Conservation (phyloP, 2,329 filamentous ascomycete genomes). For the Scedosporium aurantiacum region DNA sequence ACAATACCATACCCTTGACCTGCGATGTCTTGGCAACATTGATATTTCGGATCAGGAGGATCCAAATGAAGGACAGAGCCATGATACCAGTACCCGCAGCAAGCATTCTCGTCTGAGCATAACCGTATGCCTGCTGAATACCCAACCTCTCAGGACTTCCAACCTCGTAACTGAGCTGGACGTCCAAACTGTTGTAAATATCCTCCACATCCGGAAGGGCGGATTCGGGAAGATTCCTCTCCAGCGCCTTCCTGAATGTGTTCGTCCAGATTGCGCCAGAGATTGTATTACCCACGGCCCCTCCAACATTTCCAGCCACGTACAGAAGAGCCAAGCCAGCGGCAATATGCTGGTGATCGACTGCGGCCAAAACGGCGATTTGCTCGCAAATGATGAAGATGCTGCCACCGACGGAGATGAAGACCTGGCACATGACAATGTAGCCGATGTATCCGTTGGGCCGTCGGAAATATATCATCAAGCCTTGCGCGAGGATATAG, state of each 20-base stretch:
- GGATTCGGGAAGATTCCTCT: conserved; percentile 33
- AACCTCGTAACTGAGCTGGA: conserved; percentile 37
- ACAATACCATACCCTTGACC: conserved; percentile 40
- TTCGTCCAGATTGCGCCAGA: conserved; percentile 55
- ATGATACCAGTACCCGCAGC: conserved; percentile 23
- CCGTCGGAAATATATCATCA: conserved; percentile 23
- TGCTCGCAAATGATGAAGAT: conserved; percentile 48
- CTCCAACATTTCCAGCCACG: conserved; percentile 49
- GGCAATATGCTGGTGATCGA: conserved; percentile 50
- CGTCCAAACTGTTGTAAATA: conserved; percentile 42
- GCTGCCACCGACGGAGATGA: conserved; percentile 48
- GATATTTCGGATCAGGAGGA: conserved; percentile 36
- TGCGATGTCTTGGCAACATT: conserved; percentile 37
- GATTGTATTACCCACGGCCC: conserved; percentile 47
- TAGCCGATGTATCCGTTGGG: conserved; percentile 31
- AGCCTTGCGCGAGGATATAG: conserved; percentile 39
- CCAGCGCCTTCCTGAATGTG: conserved; percentile 41
- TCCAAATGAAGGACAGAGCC: conserved; percentile 22
- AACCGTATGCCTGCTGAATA: conserved; percentile 48
- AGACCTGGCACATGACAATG: conserved; percentile 41
- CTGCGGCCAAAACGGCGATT: conserved; percentile 48
- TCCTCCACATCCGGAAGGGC: conserved; percentile 24
- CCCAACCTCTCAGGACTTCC: conserved; percentile 33
- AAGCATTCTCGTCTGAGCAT: conserved; percentile 38
- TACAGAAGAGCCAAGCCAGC: conserved; percentile 49